Evolutionary conservation across 2,329 filamentous ascomycete genomes (phyloP).

Genomic region (Calycina herbarum): DNA sequence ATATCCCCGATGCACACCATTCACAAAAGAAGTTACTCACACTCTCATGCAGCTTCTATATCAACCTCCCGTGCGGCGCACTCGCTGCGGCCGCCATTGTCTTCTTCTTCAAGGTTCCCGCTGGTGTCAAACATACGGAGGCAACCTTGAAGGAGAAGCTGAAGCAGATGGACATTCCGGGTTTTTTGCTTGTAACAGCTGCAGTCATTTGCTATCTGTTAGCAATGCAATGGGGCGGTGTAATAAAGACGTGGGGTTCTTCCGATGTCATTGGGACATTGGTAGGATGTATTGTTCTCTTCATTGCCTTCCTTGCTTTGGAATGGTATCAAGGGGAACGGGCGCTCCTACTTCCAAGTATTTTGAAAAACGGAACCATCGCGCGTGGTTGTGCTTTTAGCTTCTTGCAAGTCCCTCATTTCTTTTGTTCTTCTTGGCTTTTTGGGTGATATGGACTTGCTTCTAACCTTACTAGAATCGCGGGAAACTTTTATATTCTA

Average conservation of each 20-base stretch:
- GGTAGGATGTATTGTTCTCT: constrained; percentile 35
- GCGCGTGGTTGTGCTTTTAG: too few relatives aligned
- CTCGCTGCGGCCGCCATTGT: constrained; percentile 40
- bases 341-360: too few relatives aligned
- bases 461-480: too few relatives aligned
- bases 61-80: constrained; percentile 44
- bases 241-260: constrained; percentile 43
- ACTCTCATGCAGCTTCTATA: constrained; percentile 24
- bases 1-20: constrained; percentile 12
- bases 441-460: too few relatives aligned
- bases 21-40: background rate
- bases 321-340: constrained; percentile 43
- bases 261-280: constrained; percentile 42
- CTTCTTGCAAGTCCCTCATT: too few relatives aligned
- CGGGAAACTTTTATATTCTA: too few relatives aligned
- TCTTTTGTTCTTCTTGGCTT: too few relatives aligned
- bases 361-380: too few relatives aligned
- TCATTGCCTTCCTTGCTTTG: constrained; percentile 37
- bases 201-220: constrained; percentile 44
- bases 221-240: constrained; percentile 47
- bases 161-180: constrained; percentile 47
- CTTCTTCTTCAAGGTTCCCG: constrained; percentile 44
- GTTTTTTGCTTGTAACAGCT: constrained; percentile 45
- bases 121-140: constrained; percentile 22
- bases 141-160: constrained; percentile 44